Percentiles rank a stretch among this genome's conserved stretches.
These are phyloP conservation scores for Emydomyces testavorans DNA, from an alignment of 2,329 filamentous ascomycete genomes.

Conservation along the genomic window DNA sequence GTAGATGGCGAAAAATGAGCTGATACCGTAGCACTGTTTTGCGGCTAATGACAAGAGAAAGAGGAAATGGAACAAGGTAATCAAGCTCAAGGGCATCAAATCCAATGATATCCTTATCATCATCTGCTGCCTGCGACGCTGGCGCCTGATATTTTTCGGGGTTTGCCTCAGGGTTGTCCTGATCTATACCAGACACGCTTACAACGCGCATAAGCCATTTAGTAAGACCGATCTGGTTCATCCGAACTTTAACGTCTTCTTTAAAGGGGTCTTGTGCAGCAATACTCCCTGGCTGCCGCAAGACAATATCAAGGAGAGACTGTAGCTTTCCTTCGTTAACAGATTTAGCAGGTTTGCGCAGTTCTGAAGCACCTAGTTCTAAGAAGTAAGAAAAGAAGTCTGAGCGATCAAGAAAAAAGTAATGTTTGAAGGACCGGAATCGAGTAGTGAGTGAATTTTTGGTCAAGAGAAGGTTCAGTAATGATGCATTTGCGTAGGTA, in stretches of 20 bases:
- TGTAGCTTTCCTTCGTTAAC: constrained; percentile 92
- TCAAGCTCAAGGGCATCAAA: constrained; percentile 91
- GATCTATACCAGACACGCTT: constrained; percentile 89
- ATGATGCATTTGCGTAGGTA: constrained; percentile 84
- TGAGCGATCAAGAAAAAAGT: constrained; percentile 95
- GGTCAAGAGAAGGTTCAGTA: constrained; percentile 81
- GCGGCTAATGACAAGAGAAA: constrained; percentile 87
- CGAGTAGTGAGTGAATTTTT: constrained; percentile 82
- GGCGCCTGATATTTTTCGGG: constrained; percentile 64
- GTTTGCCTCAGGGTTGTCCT: constrained; percentile 53
- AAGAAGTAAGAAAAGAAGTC: constrained; percentile 98
- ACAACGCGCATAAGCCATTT: constrained; percentile 94
- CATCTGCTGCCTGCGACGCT: constrained; percentile 51
- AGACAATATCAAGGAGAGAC: constrained; percentile 84
- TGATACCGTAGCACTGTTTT: constrained; percentile 97
- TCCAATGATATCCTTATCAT: constrained; percentile 74
- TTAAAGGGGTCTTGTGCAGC: constrained; percentile 94
- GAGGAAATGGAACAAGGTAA: constrained; percentile 85
- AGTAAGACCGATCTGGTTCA: constrained; percentile 88
- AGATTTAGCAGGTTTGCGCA: constrained; percentile 75
- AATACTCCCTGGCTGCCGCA: constrained; percentile 90
- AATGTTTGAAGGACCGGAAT: constrained; percentile 86
- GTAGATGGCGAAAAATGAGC: constrained; percentile 83
- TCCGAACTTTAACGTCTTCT: constrained; percentile 93
- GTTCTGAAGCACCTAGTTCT: constrained; percentile 76